Evolutionary conservation across 371 early-diverging fungal species (phyloP).

Genomic region (Mucor velutinosus): DNA sequence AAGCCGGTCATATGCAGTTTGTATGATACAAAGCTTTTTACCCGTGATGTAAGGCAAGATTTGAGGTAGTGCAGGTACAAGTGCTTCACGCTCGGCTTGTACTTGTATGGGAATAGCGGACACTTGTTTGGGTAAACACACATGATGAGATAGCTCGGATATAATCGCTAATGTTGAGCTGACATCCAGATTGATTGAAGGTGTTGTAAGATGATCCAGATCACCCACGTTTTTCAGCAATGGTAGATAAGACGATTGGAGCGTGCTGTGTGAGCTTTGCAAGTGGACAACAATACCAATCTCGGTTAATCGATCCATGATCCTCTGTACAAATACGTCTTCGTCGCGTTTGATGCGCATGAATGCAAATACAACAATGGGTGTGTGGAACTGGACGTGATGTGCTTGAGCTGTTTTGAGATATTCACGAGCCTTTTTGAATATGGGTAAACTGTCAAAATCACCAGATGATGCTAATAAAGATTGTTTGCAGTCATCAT

Average conservation of each 20-base stretch:
- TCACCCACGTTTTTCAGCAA: constrained; percentile 11
- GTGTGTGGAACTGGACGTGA: constrained; percentile 52
- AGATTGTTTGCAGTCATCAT: not conserved
- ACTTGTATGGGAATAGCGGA: constrained; percentile 51
- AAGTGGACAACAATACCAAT: constrained; percentile 45
- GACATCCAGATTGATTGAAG: constrained; percentile 55
- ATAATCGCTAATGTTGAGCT: constrained; percentile 56
- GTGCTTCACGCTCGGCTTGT: constrained; percentile 51
- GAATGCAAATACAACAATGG: constrained; percentile 60
- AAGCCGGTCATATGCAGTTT: constrained; percentile 52
- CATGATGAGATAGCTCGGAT: constrained; percentile 51
- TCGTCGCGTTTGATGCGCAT: constrained; percentile 40
- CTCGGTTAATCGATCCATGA: constrained; percentile 34
- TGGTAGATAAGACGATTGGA: constrained; percentile 7
- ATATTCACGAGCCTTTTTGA: constrained; percentile 52
- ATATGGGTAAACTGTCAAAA: constrained; percentile 48
- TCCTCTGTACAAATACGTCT: constrained; percentile 40
- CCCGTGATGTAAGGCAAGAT: constrained; percentile 34
- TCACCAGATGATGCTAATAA: constrained; percentile 2
- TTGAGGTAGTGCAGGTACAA: constrained; percentile 39
- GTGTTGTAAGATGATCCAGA: constrained; percentile 23
- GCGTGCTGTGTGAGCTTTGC: not conserved
- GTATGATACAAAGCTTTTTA: constrained; percentile 47
- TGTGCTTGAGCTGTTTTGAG: constrained; percentile 50
- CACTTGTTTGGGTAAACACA: constrained; percentile 38